phyloP scores from a whole-genome alignment of 331 rosid species.

The Dryas integrifolia region DNA sequence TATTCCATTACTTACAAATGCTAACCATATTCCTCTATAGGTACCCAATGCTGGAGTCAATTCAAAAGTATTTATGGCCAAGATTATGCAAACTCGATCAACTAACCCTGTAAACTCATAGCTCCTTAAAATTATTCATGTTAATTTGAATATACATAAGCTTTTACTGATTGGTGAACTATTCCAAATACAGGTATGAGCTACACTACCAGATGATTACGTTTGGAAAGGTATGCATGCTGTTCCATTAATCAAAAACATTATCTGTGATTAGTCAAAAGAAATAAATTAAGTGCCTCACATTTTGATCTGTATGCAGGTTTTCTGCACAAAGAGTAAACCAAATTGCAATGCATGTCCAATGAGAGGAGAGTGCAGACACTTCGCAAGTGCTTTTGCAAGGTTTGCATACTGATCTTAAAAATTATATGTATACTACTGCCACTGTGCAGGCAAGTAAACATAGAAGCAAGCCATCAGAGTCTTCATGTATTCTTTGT shows the following conservation, averaged over 20 bases:
- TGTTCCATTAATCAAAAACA: conserved; percentile 9
- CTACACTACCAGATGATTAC: conserved; percentile 97
- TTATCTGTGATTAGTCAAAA: conserved; percentile 10
- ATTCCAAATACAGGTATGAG: conserved; percentile 65
- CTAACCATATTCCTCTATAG: conserved; percentile 47
- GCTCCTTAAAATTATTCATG: conserved; percentile 20
- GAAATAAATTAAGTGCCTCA: conserved; percentile 14
- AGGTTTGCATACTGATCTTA: conserved; percentile 52
- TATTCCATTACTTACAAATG: conserved; percentile 8
- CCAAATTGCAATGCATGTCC: conserved; percentile 99
- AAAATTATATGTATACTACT: not conserved
- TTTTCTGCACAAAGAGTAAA: conserved; percentile 86
- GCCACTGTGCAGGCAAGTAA: not conserved
- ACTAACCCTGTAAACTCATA: conserved; percentile 65
- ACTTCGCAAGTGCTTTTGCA: conserved; percentile 98
- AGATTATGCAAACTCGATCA: conserved; percentile 97
- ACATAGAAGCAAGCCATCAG: not conserved
- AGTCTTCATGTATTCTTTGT: not conserved
- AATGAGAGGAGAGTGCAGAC: conserved; percentile 97
- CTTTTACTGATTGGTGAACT: conserved; percentile 33
- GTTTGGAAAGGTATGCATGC: conserved; percentile 76
- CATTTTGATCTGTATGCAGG: conserved; percentile 49
- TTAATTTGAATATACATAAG: conserved; percentile 2
- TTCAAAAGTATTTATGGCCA: conserved; percentile 98
- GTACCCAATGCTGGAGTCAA: conserved; percentile 85